Conservation (phyloP, 2,329 filamentous ascomycete species). For the Xylaria sp. region DNA sequence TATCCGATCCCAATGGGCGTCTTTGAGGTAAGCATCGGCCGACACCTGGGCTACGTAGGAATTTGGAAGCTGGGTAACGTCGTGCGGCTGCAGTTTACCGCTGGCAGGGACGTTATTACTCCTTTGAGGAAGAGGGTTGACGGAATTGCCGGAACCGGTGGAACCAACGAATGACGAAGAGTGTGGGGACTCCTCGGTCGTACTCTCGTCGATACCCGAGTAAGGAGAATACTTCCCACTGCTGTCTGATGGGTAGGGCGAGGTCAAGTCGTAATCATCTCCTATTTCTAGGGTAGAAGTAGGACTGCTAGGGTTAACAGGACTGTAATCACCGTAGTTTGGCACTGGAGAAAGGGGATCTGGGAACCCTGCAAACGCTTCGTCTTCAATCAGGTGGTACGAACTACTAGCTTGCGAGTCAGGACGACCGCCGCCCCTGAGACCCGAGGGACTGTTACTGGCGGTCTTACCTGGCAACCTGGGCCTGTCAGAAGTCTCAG, state of each 20-base stretch:
- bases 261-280: not conserved
- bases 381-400: too few species aligned
- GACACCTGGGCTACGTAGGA: slow-evolving; percentile 23
- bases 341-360: not conserved
- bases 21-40: not conserved
- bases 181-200: not conserved
- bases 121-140: not conserved
- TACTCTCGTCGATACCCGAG: not conserved
- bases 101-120: not conserved
- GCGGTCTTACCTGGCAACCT: not conserved
- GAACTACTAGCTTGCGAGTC: not conserved
- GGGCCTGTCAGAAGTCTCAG: not conserved
- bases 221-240: not conserved
- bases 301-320: not conserved
- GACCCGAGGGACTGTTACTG: not conserved
- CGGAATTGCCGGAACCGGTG: not conserved
- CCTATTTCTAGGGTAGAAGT: not conserved
- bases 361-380: too few species aligned
- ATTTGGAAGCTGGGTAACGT: slow-evolving; percentile 15
- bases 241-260: not conserved
- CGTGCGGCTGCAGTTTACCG: slow-evolving; percentile 41
- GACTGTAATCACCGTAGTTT: not conserved
- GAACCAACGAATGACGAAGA: not conserved
- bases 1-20: slow-evolving; percentile 32
- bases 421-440: not conserved